Evolutionary conservation across 306 rosid genomes (phyloP).

Genomic region (Pterocarpus santalinus): DNA sequence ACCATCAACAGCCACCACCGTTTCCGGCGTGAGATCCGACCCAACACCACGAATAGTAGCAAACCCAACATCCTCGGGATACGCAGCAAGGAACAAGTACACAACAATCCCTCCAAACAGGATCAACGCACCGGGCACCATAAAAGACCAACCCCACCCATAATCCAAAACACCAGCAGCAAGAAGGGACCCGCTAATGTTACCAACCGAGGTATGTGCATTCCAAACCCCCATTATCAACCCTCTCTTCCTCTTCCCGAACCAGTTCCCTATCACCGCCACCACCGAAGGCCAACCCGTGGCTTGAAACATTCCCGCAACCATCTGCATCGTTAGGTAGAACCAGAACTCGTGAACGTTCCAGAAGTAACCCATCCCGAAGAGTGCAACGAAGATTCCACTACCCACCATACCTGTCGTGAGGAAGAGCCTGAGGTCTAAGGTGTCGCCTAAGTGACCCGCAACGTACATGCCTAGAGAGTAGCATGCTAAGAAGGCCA

Average conservation of each 20-base stretch:
- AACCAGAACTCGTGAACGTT: slow-evolving; percentile 72
- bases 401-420: slow-evolving; percentile 79
- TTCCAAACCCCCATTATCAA: slow-evolving; percentile 92
- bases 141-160: slow-evolving; percentile 94
- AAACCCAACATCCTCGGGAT: slow-evolving; percentile 75
- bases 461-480: slow-evolving; percentile 79
- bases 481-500: slow-evolving; percentile 77
- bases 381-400: slow-evolving; percentile 69
- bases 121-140: slow-evolving; percentile 63
- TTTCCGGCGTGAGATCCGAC: slow-evolving; percentile 24
- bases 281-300: slow-evolving; percentile 95
- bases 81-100: slow-evolving; percentile 70
- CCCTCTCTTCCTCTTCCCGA: slow-evolving; percentile 82
- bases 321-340: slow-evolving; percentile 72
- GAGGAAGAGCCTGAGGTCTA: slow-evolving; percentile 74
- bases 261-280: slow-evolving; percentile 91
- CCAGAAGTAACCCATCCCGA: slow-evolving; percentile 84
- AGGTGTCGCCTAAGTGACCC: slow-evolving; percentile 75
- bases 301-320: slow-evolving; percentile 83
- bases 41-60: slow-evolving; percentile 43
- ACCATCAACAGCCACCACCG: slow-evolving; percentile 15
- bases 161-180: slow-evolving; percentile 81
- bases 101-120: slow-evolving; percentile 71
- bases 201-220: slow-evolving; percentile 87
- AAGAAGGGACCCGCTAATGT: slow-evolving; percentile 77